Conservation (phyloP, 2,329 filamentous ascomycete genomes). For the Hypoxylon sp. region DNA sequence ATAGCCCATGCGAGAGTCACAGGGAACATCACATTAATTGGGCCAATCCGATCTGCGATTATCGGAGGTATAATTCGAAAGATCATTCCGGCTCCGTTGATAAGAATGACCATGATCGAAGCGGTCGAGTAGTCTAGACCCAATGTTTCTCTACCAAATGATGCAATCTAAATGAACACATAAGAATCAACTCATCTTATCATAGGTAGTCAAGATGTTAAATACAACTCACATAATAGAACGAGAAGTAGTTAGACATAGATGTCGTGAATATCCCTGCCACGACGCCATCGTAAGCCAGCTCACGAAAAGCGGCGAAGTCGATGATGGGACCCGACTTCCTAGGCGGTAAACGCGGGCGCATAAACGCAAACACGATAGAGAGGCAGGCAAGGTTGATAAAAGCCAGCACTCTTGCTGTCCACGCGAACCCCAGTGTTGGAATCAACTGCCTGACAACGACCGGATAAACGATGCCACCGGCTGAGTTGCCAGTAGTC, state of each 20-base stretch:
- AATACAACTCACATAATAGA: conserved; percentile 58
- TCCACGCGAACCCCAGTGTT: conserved; percentile 54
- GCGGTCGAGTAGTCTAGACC: conserved; percentile 55
- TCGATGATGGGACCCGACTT: conserved; percentile 54
- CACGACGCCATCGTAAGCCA: conserved; percentile 56
- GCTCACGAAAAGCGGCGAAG: conserved; percentile 52
- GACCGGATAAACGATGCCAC: conserved; percentile 68
- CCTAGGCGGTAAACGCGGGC: conserved; percentile 53
- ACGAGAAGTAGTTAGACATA: conserved; percentile 61
- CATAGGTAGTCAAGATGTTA: conserved; percentile 1
- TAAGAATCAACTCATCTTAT: conserved; percentile 7
- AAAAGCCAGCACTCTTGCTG: conserved; percentile 54
- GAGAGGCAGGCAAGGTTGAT: conserved; percentile 88
- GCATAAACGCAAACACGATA: conserved; percentile 66
- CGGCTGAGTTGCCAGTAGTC: conserved; percentile 70
- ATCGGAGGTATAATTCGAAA: conserved; percentile 58
- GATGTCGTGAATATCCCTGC: conserved; percentile 57
- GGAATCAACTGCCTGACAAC: conserved; percentile 54
- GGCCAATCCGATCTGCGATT: conserved; percentile 57
- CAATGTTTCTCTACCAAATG: conserved; percentile 55
- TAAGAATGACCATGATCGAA: conserved; percentile 57
- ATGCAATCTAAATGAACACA: conserved; percentile 51
- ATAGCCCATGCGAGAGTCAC: conserved; percentile 52
- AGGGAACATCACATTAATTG: conserved; percentile 56
- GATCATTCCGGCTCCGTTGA: conserved; percentile 59